Evolutionary conservation across 441 rosid species (phyloP).

Genomic region (Erodium chrysanthum): DNA sequence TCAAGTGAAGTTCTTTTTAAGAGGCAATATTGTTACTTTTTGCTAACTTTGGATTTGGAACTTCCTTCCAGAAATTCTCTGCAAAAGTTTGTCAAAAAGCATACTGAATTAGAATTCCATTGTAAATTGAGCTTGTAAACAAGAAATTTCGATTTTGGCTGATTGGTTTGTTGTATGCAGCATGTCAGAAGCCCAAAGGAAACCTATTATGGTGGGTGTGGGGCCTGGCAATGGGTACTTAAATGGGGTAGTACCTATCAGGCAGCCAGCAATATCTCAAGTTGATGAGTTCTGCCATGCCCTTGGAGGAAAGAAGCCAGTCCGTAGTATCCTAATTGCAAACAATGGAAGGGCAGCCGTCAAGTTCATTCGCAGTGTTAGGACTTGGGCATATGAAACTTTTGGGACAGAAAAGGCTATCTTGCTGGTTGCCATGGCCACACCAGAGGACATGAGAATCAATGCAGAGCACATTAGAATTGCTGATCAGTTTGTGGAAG

Average conservation of each 20-base stretch:
- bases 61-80: not conserved
- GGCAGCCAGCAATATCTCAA: conserved; percentile 53
- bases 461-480: conserved; percentile 98
- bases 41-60: not conserved
- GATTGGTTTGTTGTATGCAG: conserved; percentile 28
- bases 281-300: conserved; percentile 77
- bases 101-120: not conserved
- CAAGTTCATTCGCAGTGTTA: conserved; percentile 87
- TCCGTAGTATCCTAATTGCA: conserved; percentile 84
- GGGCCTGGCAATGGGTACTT: conserved; percentile 45
- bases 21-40: not conserved
- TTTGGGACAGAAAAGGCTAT: conserved; percentile 95
- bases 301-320: conserved; percentile 77
- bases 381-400: conserved; percentile 98
- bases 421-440: conserved; percentile 96
- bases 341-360: conserved; percentile 99
- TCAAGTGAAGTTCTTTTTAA: not conserved
- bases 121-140: not conserved
- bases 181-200: conserved; percentile 53
- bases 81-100: not conserved
- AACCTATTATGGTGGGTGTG: conserved; percentile 33
- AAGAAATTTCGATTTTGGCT: not conserved
- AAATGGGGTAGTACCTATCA: conserved; percentile 43
- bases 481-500: conserved; percentile 99
- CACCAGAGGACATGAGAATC: conserved; percentile 99